Conservation (phyloP, 768 basidiomycete species). For the Phaffia tasmanica region DNA sequence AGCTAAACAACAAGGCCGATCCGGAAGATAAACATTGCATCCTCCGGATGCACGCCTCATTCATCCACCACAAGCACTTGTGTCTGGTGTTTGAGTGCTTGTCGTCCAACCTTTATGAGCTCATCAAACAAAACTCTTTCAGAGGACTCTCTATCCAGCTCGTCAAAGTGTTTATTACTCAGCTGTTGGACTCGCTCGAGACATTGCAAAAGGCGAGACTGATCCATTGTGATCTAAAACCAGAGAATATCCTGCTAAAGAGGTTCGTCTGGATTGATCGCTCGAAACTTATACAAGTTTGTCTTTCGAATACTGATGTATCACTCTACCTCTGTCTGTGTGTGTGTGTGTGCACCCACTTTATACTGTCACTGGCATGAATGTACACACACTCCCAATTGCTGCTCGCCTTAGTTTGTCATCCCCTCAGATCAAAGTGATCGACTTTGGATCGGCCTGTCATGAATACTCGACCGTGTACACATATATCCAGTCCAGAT, state of each 20-base stretch:
- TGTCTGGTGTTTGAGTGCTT: conserved; percentile 97
- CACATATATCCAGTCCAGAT: conserved; percentile 97
- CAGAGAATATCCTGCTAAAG: conserved; percentile 94
- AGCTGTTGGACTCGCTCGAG: conserved; percentile 80
- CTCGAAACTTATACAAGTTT: background rate
- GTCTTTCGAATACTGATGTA: background rate
- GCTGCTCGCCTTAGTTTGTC: conserved; percentile 52
- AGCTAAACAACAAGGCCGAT: conserved; percentile 92
- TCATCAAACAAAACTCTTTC: conserved; percentile 99
- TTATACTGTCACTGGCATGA: background rate
- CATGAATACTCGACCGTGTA: conserved; percentile 99
- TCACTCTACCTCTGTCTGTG: background rate
- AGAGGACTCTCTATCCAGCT: conserved; percentile 91
- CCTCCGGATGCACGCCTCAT: conserved; percentile 83
- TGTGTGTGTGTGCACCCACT: background rate
- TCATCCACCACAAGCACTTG: conserved; percentile 90
- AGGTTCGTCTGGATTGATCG: conserved; percentile 50
- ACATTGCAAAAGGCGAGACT: conserved; percentile 88
- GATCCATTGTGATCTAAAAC: conserved; percentile 97
- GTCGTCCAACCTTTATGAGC: conserved; percentile 93
- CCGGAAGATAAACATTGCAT: conserved; percentile 94
- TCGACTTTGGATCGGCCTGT: conserved; percentile 97
- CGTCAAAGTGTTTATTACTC: conserved; percentile 96
- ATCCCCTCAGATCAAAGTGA: conserved; percentile 96
- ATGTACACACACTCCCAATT: background rate